Base-by-base conservation (phyloP, 2,329 filamentous ascomycete species). In the Fusarium sp. region DNA sequence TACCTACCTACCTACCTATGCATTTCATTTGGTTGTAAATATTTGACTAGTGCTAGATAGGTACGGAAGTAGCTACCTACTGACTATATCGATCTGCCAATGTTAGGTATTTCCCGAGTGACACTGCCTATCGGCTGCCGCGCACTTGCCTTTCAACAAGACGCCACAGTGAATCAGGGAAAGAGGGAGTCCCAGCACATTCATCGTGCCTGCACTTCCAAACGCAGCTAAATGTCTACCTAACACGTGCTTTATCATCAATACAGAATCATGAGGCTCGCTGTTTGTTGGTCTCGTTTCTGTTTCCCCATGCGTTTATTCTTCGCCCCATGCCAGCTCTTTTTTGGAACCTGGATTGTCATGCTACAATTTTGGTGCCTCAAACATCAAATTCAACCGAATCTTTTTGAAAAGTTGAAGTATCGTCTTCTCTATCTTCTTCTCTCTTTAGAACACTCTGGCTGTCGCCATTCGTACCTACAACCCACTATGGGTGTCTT, bases 401-500 rank as follows among this genome's bases (percentile, higher is more conserved):
- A 41, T 52, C 42, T 41, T 58, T 55, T 69, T 55, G 44, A 52
- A 62, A 59, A 68, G 26, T 33, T 31, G 46, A 59, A 63, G 28
- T 49, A 61, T 47, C 37, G n/a, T 42, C 34, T 62, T 20, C 38
- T 16, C 42, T 34, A n/a, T 40, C 41, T 62, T 13, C 51, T 18
- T 36, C 41, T 40, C 57, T 28, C 36, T n/a, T 38, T 52, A 28
- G 8, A 40, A 33, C 31, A 37, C 28, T 41, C 34, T 53, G 36
- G 11, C 52, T 36, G 41, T 58, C 41, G 18, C 45, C 59, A 53
- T 46, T 8, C 23, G 16, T 28, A 57, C 47, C 31, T 41, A 13
- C 59, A 60, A 40, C 55, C 58, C 65, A 55, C 69, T 49, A 80
- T 79, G 74, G 74, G 69, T 51, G 77, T 74, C 38, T 92, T 93